These are phyloP conservation scores for Boletus reticuloceps DNA, from an alignment of 768 basidiomycete genomes.

Conservation along the genomic window DNA sequence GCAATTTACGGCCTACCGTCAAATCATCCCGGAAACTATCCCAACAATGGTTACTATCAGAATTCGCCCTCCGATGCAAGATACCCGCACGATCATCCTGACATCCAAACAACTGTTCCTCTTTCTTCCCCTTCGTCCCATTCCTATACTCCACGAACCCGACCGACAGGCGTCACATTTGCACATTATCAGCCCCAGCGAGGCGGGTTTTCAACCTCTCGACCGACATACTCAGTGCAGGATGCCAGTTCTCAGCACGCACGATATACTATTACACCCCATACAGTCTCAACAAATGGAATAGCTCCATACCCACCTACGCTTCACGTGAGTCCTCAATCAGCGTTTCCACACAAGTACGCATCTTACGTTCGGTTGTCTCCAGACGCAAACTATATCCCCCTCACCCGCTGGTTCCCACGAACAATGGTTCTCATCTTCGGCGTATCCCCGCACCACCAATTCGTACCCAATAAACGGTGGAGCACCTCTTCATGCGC, in stretches of 20 bases:
- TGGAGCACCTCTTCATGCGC: conserved; percentile 11
- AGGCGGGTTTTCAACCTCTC: conserved; percentile 35
- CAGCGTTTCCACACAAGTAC: neutral
- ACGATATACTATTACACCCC: conserved; percentile 17
- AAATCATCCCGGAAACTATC: conserved; percentile 17
- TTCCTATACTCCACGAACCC: conserved; percentile 18
- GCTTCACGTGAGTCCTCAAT: conserved; percentile 18
- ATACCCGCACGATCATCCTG: conserved; percentile 25
- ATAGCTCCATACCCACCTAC: conserved; percentile 24
- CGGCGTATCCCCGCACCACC: conserved; percentile 25
- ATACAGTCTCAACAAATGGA: conserved; percentile 13
- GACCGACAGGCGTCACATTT: conserved; percentile 31
- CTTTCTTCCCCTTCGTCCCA: conserved; percentile 14
- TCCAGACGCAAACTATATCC: conserved; percentile 11
- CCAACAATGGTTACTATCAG: conserved; percentile 15
- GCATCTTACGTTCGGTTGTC: neutral
- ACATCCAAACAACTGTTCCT: conserved; percentile 8
- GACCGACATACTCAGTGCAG: conserved; percentile 27
- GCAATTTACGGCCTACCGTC: conserved; percentile 11
- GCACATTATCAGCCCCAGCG: conserved; percentile 39
- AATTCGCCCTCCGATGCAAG: conserved; percentile 14
- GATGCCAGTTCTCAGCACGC: conserved; percentile 18
- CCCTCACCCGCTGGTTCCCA: conserved; percentile 16
- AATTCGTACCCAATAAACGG: conserved; percentile 20
- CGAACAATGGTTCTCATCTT: conserved; percentile 24